Base-by-base conservation (phyloP, 805 yeast genomes). In the Yarrowia sp. region DNA sequence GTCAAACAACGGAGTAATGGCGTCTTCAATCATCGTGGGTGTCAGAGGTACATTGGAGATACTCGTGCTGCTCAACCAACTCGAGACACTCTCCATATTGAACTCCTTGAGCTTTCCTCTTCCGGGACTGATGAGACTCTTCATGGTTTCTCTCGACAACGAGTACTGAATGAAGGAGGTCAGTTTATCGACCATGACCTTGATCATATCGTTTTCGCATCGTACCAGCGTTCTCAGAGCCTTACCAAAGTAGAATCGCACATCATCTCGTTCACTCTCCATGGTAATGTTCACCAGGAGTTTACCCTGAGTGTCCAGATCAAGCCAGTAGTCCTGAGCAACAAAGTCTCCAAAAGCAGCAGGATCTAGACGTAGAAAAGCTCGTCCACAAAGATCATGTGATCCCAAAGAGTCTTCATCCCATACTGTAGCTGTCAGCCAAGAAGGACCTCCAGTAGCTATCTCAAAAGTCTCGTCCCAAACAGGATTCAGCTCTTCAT, bases 391-490 rank as follows among this genome's bases (percentile, higher is more conserved):
- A 6, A 89, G 77, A 9, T 85, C 85, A 69, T 89, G 89, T 9
- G 85, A 81, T 1, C 85, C 80, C 10, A 85, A 79, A 0, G 80
- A 73, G 9, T 82, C 78, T 49, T 86, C 88, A 72, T 88, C 88
- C 96, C 96, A 91, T 0, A 90, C 84, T 1, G 88, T 87, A 1
- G 86, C 84, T 1, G 86, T 82, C 1, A 89, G 71, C 34, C 85
- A 80, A 43, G 82, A 78, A 1, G 83, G 74, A 1, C 82, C 76
- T 24, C 80, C 77, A 0, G 83, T 81, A 0, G 77, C 76, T 3
- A 81, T 73, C 75, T 92, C 97, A 75, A 92, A 91, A 68, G 89
- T 90, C 78, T 93, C 97, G 73, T 91, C 90, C 96, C 96, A 94
- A 15, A 83, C 85, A 0, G 98, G 97, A 72, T 87, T 86, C 40